Percentiles rank a stretch among this genome's conserved stretches.
Evolutionary conservation across 495 filamentous ascomycete species (phyloP).

Genomic region (Daldinia decipiens): DNA sequence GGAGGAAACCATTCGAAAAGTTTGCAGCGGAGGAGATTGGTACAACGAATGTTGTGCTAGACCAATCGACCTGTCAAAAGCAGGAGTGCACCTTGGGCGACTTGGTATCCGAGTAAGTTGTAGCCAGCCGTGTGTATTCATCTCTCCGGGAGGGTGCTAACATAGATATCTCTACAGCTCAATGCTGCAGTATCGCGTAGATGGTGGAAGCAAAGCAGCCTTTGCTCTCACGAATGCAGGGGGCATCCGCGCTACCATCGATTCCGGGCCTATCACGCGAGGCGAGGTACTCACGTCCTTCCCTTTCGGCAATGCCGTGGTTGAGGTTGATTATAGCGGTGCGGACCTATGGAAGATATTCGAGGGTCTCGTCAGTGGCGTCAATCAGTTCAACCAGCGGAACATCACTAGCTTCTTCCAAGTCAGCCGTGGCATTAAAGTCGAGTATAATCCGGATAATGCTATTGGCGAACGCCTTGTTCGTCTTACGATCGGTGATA

Average conservation of each 20-base stretch:
- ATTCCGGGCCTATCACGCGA: constrained; percentile 61
- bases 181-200: constrained; percentile 63
- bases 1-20: constrained; percentile 63
- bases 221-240: constrained; percentile 67
- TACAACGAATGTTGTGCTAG: constrained; percentile 56
- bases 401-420: constrained; percentile 63
- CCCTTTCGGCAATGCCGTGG: constrained; percentile 67
- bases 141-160: too few species aligned
- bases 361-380: constrained; percentile 57
- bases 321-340: constrained; percentile 58
- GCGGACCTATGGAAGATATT: constrained; percentile 60
- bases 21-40: constrained; percentile 61
- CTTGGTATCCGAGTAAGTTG: constrained; percentile 58
- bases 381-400: constrained; percentile 59
- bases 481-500: constrained; percentile 53
- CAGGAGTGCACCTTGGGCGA: constrained; percentile 64
- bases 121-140: background rate
- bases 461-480: constrained; percentile 52
- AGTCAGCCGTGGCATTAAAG: constrained; percentile 57
- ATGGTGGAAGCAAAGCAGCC: constrained; percentile 45
- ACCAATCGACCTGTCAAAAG: constrained; percentile 61
- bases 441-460: constrained; percentile 58
- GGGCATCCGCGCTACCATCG: constrained; percentile 66
- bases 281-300: constrained; percentile 66
- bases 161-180: constrained; percentile 49